Percentiles rank a stretch among this genome's conserved stretches.
phyloP scores from a whole-genome alignment of 164 flowering plant species.

The Vitis riparia region DNA sequence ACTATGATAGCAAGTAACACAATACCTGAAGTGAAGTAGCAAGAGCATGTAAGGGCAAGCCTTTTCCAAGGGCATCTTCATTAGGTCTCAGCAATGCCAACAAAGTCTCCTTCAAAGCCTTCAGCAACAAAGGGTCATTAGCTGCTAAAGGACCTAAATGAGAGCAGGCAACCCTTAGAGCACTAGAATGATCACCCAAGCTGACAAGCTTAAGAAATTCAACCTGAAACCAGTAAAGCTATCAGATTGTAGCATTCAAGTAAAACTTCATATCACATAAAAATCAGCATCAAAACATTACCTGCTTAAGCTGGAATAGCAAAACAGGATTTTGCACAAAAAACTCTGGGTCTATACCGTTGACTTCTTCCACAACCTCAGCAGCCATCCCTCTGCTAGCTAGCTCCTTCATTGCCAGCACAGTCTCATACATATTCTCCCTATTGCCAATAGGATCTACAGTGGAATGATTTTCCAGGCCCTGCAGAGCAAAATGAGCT shows the following conservation, averaged over 20 bases:
- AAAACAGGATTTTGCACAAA: conserved; percentile 70
- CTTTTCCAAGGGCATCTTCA: conserved; percentile 53
- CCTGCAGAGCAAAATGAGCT: conserved; percentile 34
- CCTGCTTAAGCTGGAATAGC: conserved; percentile 92
- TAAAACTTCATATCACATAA: neutral
- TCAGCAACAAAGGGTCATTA: conserved; percentile 65
- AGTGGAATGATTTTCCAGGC: conserved; percentile 19
- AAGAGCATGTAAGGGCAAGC: conserved; percentile 70
- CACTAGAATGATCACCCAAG: conserved; percentile 70
- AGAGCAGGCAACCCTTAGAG: conserved; percentile 78
- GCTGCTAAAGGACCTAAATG: conserved; percentile 91
- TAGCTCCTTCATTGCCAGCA: conserved; percentile 76
- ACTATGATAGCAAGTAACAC: neutral
- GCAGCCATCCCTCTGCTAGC: conserved; percentile 83
- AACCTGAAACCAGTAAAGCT: conserved; percentile 49
- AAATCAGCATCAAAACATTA: conserved; percentile 15
- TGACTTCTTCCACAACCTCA: conserved; percentile 88
- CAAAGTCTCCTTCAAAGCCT: conserved; percentile 91
- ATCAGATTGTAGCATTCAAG: conserved; percentile 1
- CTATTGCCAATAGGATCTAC: conserved; percentile 15
- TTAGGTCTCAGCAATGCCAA: conserved; percentile 69
- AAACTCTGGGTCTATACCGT: conserved; percentile 67
- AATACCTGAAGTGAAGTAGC: conserved; percentile 92
- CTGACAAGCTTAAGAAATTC: conserved; percentile 89
- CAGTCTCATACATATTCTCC: conserved; percentile 68